These are phyloP conservation scores for Chlorella variabilis DNA, from an alignment of 163 green algal species.

Conservation along the genomic window DNA sequence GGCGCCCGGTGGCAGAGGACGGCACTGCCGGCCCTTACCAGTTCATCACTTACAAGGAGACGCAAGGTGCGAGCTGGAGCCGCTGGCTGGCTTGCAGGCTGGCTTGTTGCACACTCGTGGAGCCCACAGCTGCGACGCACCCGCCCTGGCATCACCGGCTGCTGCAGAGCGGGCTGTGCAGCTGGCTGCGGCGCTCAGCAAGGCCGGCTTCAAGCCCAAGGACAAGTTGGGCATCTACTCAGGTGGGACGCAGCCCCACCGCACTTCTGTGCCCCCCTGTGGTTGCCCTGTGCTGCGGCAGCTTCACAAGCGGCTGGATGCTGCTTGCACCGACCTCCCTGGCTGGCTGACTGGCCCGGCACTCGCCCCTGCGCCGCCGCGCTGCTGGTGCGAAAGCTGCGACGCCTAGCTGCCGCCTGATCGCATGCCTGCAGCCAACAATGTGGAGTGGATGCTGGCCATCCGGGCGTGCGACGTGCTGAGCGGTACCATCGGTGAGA, in stretches of 20 bases:
- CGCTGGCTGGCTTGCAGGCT: too few species aligned
- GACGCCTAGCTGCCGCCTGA: too few species aligned
- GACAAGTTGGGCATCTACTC: slow-evolving; percentile 79
- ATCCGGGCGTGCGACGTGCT: slow-evolving; percentile 73
- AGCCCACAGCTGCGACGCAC: too few species aligned
- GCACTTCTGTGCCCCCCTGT: too few species aligned
- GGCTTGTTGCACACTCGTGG: background rate
- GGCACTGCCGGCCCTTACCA: slow-evolving; percentile 33
- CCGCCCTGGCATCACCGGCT: too few species aligned
- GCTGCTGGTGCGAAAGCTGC: too few species aligned
- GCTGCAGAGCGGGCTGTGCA: background rate
- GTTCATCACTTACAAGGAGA: slow-evolving; percentile 50
- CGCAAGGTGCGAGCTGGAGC: slow-evolving; percentile 34
- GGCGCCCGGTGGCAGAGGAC: slow-evolving; percentile 33
- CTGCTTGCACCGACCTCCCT: too few species aligned
- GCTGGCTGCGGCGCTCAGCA: slow-evolving; percentile 24
- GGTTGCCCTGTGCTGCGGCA: too few species aligned
- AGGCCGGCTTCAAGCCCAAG: slow-evolving; percentile 28
- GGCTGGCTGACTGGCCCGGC: too few species aligned
- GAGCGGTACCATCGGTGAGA: slow-evolving; percentile 35
- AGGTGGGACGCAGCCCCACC: background rate
- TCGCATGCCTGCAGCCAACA: slow-evolving; percentile 83
- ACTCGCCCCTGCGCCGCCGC: too few species aligned
- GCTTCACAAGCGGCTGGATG: too few species aligned
- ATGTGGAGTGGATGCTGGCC: slow-evolving; percentile 91